Evolutionary conservation across 331 rosid genomes (phyloP), one percentile per base, ranked within the genome.

Genomic region (Telfairia occidentalis): DNA sequence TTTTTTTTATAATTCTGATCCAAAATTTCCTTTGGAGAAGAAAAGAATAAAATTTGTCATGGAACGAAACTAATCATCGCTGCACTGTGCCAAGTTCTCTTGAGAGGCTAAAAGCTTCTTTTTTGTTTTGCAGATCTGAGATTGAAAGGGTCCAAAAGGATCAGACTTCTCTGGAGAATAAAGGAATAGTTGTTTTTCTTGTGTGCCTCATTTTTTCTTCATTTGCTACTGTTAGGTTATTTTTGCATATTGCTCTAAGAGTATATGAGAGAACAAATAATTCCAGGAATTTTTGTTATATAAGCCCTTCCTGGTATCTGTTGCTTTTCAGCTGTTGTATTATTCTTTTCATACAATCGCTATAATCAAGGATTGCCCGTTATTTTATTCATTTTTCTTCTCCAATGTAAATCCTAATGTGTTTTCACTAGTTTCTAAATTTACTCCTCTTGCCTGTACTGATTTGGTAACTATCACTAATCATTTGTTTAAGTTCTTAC

Each of bases 161-260:
- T 76, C 97, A 95, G 78, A 50, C 34, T n/a, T 85, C 65, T 45
- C 74, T 95, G 81, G 98, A 95, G 80, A 87, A 88, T 77, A 90
- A 95, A 89, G 86, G 90, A 46, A 57, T 83, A 5, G 28, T 84
- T 29, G 80, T 90, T 58, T 88, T 94, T 82, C 32, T 83, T 40
- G 58, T 91, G 45, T 91, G 97, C 69, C 50, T 87, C 57, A 78
- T 86, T n/a, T 89, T 90, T 85, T 85, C 88, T 16, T 67, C 78
- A 53, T 49, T 95, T 63, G 96, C 95, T 58, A 30, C 84, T 24
- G 49, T 83, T 58, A 79, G 84, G 87, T 60, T 95, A 16, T 84
- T 78, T 58, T 46, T 85, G 60, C 82, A 83, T 70, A n/a, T 77
- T 77, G 82, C 72, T 52, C 48, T 67, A 54, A 80, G 89, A 80